phyloP scores from a whole-genome alignment of 495 filamentous ascomycete genomes.

The Xylaria flabelliformis region DNA sequence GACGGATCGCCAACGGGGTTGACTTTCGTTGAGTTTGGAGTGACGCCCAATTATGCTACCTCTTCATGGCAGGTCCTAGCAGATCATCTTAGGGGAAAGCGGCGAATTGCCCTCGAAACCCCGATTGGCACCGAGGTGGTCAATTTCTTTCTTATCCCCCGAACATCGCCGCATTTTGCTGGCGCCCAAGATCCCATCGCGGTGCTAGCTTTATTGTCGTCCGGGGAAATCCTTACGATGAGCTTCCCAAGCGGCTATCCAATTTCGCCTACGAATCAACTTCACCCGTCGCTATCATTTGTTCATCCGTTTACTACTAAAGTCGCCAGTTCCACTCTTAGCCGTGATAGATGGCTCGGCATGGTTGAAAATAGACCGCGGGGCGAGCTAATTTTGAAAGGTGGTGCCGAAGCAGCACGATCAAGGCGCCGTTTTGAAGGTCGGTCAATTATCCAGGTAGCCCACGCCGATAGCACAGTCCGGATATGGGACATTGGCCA shows the following conservation, averaged over 20 bases:
- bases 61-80: constrained; percentile 84
- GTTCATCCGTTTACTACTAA: constrained; percentile 87
- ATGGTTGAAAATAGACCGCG: constrained; percentile 76
- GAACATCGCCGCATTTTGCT: constrained; percentile 80
- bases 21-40: constrained; percentile 86
- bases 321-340: constrained; percentile 68
- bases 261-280: constrained; percentile 87
- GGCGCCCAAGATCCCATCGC: constrained; percentile 91
- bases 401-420: constrained; percentile 72
- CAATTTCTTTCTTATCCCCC: constrained; percentile 85
- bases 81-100: constrained; percentile 76
- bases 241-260: constrained; percentile 91
- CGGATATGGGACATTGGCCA: constrained; percentile 90
- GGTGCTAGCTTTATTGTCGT: constrained; percentile 75
- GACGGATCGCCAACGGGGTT: constrained; percentile 72
- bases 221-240: constrained; percentile 85
- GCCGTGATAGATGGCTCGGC: constrained; percentile 85
- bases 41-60: constrained; percentile 88
- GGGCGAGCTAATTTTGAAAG: constrained; percentile 75
- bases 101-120: constrained; percentile 71
- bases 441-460: constrained; percentile 79
- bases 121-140: constrained; percentile 79
- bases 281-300: constrained; percentile 81
- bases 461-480: constrained; percentile 86
- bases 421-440: constrained; percentile 76